Evolutionary conservation across 805 yeast species (phyloP), one percentile per base, ranked within the genome.

Genomic region (Candida nitratophila): DNA sequence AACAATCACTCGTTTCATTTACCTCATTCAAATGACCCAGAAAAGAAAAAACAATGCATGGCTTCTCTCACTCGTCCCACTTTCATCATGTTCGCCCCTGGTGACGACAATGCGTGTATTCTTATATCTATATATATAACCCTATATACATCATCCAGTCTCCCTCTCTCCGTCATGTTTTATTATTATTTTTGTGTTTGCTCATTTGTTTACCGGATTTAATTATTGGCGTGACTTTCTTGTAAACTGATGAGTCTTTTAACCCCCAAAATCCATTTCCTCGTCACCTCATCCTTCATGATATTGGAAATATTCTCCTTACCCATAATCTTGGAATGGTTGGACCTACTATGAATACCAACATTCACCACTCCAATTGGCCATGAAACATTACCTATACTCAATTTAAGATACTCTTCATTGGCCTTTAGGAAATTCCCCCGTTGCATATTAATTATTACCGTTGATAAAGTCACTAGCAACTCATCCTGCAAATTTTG

Each of bases 301-400:
- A 88, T 83, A 57, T 84, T 85, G 14, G 93, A 81, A 10, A 70
- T 55, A 44, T 58, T 54, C 26, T 69, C 66, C 39, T 70, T 70
- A 17, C 80, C 78, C 6, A 77, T 70, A 30, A 83, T 74, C 50
- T 74, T 76, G 45, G 72, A 69, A 42, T 76, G 80, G 1, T 84
- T 80, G 44, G 81, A 75, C 47, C 95, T 66, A 11, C 80, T 81
- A 58, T 87, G 96, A 46, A 88, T 86, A 40, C 93, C 88, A 15
- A 88, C 83, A 45, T 77, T 77, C 8, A 79, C 68, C 14, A 88
- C 85, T 24, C 96, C 96, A 50, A 87, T 83, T 2, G 96, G 96
- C 95, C 95, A 88, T 4, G 93, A 90, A 2, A 84, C 87, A 52
- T 86, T 86, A 1, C 96, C 96, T 16, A 88, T 82, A 55, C 91